phyloP scores from a whole-genome alignment of 148 eudicot species.

The Rhododendron mucronatum region DNA sequence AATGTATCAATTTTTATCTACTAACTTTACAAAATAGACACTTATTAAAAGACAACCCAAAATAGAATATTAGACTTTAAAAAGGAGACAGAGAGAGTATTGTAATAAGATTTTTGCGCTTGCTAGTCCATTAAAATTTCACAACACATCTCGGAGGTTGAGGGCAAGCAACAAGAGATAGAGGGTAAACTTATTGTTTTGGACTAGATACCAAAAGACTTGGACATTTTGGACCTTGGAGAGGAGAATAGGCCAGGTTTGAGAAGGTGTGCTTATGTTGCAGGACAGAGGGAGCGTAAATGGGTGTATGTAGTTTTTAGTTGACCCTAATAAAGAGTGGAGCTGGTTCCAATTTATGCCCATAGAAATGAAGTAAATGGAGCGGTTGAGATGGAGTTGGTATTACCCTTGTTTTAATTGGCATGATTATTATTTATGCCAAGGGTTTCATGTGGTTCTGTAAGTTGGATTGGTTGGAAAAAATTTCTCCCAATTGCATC shows the following conservation, averaged over 20 bases:
- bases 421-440: neutral
- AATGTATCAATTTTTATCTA: too few species aligned
- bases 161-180: constrained; percentile 42
- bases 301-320: neutral
- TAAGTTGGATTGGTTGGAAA: neutral
- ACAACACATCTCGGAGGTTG: constrained; percentile 11
- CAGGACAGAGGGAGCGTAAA: neutral
- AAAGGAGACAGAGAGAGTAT: too few species aligned
- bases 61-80: too few species aligned
- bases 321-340: constrained; percentile 12
- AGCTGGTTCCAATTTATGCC: constrained; percentile 18
- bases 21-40: too few species aligned
- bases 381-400: constrained; percentile 20
- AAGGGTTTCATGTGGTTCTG: constrained; percentile 4
- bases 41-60: too few species aligned
- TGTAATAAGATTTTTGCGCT: too few species aligned
- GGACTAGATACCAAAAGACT: constrained; percentile 13
- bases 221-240: constrained; percentile 28
- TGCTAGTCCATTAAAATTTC: too few species aligned
- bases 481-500: neutral
- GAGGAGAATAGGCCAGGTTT: neutral
- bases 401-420: neutral
- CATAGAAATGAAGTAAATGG: neutral
- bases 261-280: neutral
- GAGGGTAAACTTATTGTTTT: constrained; percentile 26